Evolutionary conservation across 768 basidiomycete genomes (phyloP).

Genomic region (Lactifluus hygrophoroides): DNA sequence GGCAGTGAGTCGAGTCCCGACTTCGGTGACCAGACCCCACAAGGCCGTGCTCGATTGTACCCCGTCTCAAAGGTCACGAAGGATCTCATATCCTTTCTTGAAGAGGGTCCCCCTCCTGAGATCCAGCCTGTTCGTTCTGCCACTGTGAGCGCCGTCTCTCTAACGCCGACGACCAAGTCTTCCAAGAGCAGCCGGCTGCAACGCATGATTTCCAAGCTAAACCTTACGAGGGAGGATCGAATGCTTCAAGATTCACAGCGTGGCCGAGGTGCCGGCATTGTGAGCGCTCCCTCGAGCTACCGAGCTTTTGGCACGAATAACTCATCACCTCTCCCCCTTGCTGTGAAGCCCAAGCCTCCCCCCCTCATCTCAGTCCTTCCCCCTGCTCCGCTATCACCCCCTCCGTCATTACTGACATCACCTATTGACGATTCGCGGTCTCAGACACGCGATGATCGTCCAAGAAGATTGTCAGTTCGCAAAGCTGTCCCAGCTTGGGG

Average conservation of each 20-base stretch:
- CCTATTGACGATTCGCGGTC: slow-evolving; percentile 10
- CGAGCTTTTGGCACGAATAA: not conserved
- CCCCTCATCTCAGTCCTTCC: slow-evolving; percentile 4
- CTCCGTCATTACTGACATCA: slow-evolving; percentile 14
- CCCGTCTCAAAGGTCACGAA: slow-evolving; percentile 38
- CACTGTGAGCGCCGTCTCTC: slow-evolving; percentile 11
- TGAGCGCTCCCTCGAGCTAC: slow-evolving; percentile 22
- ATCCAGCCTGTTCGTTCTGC: slow-evolving; percentile 17
- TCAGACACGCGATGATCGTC: slow-evolving; percentile 17
- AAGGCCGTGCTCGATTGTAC: slow-evolving; percentile 8
- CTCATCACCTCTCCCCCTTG: slow-evolving; percentile 1
- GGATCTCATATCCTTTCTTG: slow-evolving; percentile 50
- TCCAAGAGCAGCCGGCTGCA: slow-evolving; percentile 50
- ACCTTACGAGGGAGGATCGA: slow-evolving; percentile 32
- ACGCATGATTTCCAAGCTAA: slow-evolving; percentile 77
- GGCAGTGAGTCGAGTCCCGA: slow-evolving; percentile 33
- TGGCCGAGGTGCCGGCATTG: slow-evolving; percentile 24
- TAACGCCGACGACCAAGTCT: slow-evolving; percentile 20
- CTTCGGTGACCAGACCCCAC: slow-evolving; percentile 2
- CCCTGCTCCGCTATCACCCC: slow-evolving; percentile 14
- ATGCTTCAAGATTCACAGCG: slow-evolving; percentile 24
- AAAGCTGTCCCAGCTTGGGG: slow-evolving; percentile 27
- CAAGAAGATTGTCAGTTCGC: slow-evolving; percentile 27
- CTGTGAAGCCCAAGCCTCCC: slow-evolving; percentile 15
- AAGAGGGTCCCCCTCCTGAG: slow-evolving; percentile 46